Conservation (phyloP, 495 filamentous ascomycete genomes). For the Neurospora tetraspora region DNA sequence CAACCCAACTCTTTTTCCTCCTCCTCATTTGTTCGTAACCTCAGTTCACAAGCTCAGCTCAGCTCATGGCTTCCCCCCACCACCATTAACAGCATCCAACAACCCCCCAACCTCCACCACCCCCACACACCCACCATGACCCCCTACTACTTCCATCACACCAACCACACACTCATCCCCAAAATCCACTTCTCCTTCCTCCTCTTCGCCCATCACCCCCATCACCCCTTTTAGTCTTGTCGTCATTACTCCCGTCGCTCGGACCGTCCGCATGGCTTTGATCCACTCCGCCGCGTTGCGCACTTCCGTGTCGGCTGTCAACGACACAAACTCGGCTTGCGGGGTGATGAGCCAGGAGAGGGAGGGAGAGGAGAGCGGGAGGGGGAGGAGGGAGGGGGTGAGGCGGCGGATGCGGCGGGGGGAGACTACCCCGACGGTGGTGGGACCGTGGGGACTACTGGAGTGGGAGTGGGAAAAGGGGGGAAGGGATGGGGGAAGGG, state of each 20-base stretch:
- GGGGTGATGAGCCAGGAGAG: slow-evolving; percentile 27
- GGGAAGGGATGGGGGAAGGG: no score
- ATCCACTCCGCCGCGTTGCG: slow-evolving; percentile 33
- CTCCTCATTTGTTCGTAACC: no score
- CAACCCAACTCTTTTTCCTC: neutral
- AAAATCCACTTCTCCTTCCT: slow-evolving; percentile 6
- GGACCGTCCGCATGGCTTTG: slow-evolving; percentile 13
- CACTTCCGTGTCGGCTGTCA: slow-evolving; percentile 31
- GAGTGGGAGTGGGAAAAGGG: no score
- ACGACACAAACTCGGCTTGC: slow-evolving; percentile 33
- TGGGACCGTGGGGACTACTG: no score
- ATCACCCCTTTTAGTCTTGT: neutral
- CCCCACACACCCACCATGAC: slow-evolving; percentile 20
- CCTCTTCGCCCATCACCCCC: neutral
- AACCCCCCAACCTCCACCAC: slow-evolving; percentile 34
- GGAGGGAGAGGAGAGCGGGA: slow-evolving; percentile 10
- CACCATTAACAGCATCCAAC: neutral
- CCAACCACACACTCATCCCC: slow-evolving; percentile 34
- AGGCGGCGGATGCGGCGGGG: slow-evolving; percentile 32
- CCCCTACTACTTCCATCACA: slow-evolving; percentile 29
- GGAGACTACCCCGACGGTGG: neutral
- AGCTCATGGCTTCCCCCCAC: neutral
- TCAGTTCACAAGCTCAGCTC: no score
- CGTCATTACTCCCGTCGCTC: neutral
- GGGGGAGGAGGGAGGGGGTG: slow-evolving; percentile 21